Percentiles rank a stretch among this genome's conserved stretches.
These are phyloP conservation scores for Verticillium nonalfalfae DNA, from an alignment of 2,329 filamentous ascomycete species.

Conservation along the genomic window DNA sequence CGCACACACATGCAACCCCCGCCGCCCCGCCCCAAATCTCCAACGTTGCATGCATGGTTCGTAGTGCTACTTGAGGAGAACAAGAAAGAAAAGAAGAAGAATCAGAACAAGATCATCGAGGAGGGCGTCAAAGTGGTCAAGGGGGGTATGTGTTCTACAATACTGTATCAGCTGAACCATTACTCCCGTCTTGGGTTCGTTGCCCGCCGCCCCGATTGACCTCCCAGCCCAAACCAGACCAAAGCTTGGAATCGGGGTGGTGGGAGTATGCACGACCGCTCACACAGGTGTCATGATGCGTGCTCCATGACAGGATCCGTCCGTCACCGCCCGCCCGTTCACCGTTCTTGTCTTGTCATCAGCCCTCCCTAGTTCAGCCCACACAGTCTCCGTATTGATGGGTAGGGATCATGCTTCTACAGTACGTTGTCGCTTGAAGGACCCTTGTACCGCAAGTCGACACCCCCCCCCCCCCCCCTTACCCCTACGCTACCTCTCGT, in stretches of 20 bases:
- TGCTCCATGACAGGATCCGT: not conserved
- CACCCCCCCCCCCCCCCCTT: no score
- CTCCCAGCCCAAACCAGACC: not conserved
- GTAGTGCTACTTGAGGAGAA: not conserved
- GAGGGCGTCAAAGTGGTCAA: not conserved
- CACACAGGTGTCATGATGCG: not conserved
- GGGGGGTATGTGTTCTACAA: no score
- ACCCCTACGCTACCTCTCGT: no score
- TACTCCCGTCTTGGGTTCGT: no score
- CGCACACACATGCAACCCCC: not conserved
- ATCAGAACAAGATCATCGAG: not conserved
- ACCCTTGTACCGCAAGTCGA: not conserved
- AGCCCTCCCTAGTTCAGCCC: not conserved
- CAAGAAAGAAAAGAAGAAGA: no score
- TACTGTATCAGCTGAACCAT: no score
- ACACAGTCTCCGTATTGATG: not conserved
- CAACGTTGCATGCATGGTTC: not conserved
- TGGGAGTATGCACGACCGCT: not conserved
- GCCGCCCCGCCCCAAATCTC: not conserved
- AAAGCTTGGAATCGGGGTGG: no score
- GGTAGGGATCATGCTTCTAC: not conserved
- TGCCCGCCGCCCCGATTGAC: not conserved
- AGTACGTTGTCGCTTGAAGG: not conserved
- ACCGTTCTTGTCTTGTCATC: not conserved
- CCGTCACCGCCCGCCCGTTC: not conserved